phyloP scores from a whole-genome alignment of 2,329 filamentous ascomycete genomes.

The Trichoderma lentiforme region DNA sequence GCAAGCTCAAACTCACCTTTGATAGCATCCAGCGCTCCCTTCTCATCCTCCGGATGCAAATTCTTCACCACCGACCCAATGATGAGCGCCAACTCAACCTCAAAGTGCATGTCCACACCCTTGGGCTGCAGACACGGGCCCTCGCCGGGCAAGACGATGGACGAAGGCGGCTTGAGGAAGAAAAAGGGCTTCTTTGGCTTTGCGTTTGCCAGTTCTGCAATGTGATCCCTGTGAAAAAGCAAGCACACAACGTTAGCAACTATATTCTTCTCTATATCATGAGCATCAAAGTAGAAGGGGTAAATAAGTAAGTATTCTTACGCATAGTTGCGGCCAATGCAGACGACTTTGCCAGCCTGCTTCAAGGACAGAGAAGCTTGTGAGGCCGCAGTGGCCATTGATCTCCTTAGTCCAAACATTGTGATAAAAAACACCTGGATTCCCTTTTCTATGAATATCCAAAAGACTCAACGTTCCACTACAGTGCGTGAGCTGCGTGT shows the following conservation, averaged over 20 bases:
- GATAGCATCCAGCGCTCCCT: constrained; percentile 78
- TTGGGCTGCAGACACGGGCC: constrained; percentile 79
- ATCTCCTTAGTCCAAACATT: constrained; percentile 38
- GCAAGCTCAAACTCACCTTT: constrained; percentile 53
- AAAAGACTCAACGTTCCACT: neutral
- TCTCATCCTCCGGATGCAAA: constrained; percentile 67
- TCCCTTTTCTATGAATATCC: neutral
- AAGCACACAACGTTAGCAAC: neutral
- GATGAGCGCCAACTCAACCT: constrained; percentile 88
- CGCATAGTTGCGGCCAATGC: constrained; percentile 96
- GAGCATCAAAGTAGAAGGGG: neutral
- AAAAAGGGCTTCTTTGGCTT: constrained; percentile 96
- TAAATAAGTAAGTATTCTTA: constrained; percentile 42
- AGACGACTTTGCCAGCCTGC: constrained; percentile 73
- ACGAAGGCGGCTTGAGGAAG: constrained; percentile 92
- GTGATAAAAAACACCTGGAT: neutral
- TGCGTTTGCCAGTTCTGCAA: constrained; percentile 83
- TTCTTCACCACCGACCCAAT: constrained; percentile 80
- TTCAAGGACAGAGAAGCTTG: constrained; percentile 43
- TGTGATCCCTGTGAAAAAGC: constrained; percentile 72
- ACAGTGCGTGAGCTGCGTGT: neutral
- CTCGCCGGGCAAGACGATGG: constrained; percentile 73
- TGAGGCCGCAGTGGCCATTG: constrained; percentile 39
- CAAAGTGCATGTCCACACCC: constrained; percentile 86
- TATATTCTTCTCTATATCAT: neutral